Evolutionary conservation across 371 early-diverging fungal species (phyloP), one percentile per base, ranked within the genome.

Genomic region (Circinella minor): DNA sequence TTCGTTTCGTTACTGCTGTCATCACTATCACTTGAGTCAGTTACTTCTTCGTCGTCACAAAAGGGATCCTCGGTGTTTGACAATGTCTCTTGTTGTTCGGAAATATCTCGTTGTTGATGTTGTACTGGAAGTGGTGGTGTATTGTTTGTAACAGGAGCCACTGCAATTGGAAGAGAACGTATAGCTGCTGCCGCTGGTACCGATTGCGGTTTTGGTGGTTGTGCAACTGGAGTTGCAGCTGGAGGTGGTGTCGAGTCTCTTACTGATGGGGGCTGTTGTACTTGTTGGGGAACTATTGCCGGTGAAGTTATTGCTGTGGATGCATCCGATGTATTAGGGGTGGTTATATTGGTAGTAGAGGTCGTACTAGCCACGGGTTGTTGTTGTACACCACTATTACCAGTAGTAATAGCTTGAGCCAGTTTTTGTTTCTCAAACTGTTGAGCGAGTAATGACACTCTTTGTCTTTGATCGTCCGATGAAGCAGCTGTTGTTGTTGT

Each of bases 1-100:
- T 55, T 63, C 13, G 49, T 59, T 13, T 62, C 62, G 39, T 43
- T 60, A 36, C 36, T 70, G 20, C 61, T 67, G 15, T 60, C 68
- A 15, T 48, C 61, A 48, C 61, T 60, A 36, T 61, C 61, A 51
- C 51, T 61, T 9, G 62, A 68, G 15, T 60, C 70, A 2, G 67
- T 46, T 11, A 55, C 63, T n/a, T 48, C 59, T 74, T 73, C 74
- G 10, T 73, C 67, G 66, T 74, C 75, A 34, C 54, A 43, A 55
- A 74, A 74, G 8, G 71, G 75, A 46, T 74, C 75, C 27, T 27
- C 27, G 27, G 27, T 27, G 27, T 27, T 20, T 69, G 66, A 3
- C 57, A 8, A 27, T 51, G 51, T 51, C 14, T 51, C 15, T 51
- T 51, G 14, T 27, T 18, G 59, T 60, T 61, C 61, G 61, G 57